Percentiles rank a stretch among this genome's conserved stretches.
These are phyloP conservation scores for Tricholoma terreum DNA, from an alignment of 768 basidiomycete genomes.

Conservation along the genomic window DNA sequence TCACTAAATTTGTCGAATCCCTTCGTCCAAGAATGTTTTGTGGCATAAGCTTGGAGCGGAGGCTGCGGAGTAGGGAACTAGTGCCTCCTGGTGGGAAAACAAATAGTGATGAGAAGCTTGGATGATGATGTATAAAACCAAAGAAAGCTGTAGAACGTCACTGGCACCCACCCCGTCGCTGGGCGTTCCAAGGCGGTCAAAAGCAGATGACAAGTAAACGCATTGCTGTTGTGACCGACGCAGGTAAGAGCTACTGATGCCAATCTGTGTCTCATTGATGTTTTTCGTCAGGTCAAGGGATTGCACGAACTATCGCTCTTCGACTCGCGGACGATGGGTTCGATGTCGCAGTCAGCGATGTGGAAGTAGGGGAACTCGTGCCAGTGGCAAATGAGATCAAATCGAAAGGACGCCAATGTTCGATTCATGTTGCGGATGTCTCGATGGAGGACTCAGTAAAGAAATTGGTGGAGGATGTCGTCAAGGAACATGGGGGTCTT, in stretches of 20 bases:
- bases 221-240: background rate
- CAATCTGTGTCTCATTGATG: background rate
- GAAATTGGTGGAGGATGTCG: constrained; percentile 21
- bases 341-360: constrained; percentile 22
- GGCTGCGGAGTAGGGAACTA: too few relatives aligned
- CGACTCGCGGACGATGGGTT: constrained; percentile 14
- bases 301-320: constrained; percentile 9
- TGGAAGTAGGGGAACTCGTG: constrained; percentile 27
- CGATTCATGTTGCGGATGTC: constrained; percentile 16
- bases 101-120: background rate
- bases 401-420: constrained; percentile 10
- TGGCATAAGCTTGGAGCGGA: background rate
- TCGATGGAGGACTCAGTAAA: constrained; percentile 22
- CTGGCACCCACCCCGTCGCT: background rate
- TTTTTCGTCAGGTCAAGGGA: constrained; percentile 4
- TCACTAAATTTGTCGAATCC: too few relatives aligned
- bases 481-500: constrained; percentile 21
- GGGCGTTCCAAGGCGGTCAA: background rate
- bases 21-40: too few relatives aligned
- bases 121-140: background rate
- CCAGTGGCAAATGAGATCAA: constrained; percentile 17
- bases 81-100: background rate
- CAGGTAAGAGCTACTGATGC: background rate
- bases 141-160: background rate
- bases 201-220: background rate